Conservation (phyloP, 306 rosid species). For the Sindora glabra region DNA sequence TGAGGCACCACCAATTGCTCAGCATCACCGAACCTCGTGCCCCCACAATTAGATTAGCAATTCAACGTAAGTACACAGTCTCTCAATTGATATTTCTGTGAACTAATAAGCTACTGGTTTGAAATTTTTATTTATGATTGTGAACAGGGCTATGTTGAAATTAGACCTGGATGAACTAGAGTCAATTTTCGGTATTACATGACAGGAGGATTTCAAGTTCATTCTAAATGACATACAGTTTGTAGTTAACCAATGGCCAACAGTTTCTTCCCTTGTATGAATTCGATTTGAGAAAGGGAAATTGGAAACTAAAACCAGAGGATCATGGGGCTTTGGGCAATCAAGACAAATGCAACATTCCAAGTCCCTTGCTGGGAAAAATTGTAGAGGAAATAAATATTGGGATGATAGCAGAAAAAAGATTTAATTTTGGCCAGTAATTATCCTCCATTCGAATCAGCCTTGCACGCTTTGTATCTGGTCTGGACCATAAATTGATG, state of each 20-base stretch:
- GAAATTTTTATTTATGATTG: neutral
- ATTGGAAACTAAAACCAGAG: slow-evolving; percentile 49
- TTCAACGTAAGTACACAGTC: slow-evolving; percentile 24
- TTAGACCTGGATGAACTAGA: slow-evolving; percentile 86
- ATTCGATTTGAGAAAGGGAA: slow-evolving; percentile 51
- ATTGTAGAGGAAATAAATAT: neutral
- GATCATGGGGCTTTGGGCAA: slow-evolving; percentile 29
- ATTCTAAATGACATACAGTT: slow-evolving; percentile 61
- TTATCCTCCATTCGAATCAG: too few relatives aligned
- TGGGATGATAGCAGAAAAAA: neutral
- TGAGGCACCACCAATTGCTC: slow-evolving; percentile 62
- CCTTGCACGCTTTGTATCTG: too few relatives aligned
- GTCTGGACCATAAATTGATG: too few relatives aligned
- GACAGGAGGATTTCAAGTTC: slow-evolving; percentile 63
- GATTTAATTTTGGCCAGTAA: too few relatives aligned
- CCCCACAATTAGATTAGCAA: slow-evolving; percentile 49
- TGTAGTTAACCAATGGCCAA: slow-evolving; percentile 68
- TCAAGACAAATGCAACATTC: slow-evolving; percentile 13
- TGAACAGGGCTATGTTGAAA: slow-evolving; percentile 58
- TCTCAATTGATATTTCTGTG: neutral
- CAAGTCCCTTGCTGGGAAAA: neutral
- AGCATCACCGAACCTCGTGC: slow-evolving; percentile 37
- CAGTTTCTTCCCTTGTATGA: slow-evolving; percentile 55
- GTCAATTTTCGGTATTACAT: slow-evolving; percentile 83
- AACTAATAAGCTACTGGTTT: too few relatives aligned